Evolutionary conservation across 2,329 filamentous ascomycete genomes (phyloP), one percentile per base, ranked within the genome.

Genomic region (Fusarium euwallaceae): DNA sequence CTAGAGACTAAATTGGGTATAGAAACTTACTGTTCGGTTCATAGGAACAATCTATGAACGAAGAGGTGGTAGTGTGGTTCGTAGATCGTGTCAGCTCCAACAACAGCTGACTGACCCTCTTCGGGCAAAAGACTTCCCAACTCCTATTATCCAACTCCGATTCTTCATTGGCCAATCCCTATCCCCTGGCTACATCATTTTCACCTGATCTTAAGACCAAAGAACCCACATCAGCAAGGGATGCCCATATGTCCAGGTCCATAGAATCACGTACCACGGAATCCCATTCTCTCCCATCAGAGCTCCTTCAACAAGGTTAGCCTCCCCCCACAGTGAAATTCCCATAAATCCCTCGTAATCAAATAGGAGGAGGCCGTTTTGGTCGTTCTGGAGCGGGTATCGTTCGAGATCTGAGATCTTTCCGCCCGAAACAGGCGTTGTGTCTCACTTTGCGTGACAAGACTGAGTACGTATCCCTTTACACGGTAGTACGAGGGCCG

Each of bases 401-500:
- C 59, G 58, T 71, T 64, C 48, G 71, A 63, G 43, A 71, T 78
- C 63, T 56, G 32, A 78, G 61, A 75, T 76, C 61, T 37, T 51
- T 61, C 65, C 64, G 45, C 45, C 76, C 56, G 75, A 73, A 66
- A 75, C 69, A 76, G 43, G 43, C 55, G 29, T 51, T 51, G 43
- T 70, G 74, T 74, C 69, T 74, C 58, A 74, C 64, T 45, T 60
- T 60, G 8, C 48, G 59, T 39, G 32, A 51, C 39, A 14, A 39
- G 24, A 11, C 27, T 3, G n/a, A 62, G 7, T 20, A 53, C 20
- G 61, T 63, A 27, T 36, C 34, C 43, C 20, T 61, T 51, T 22
- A 61, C 17, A 58, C 10, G 9, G 16, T 8, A 4, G 27, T 58
- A 37, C 53, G n/a, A 58, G 32, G 32, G 20, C 9, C n/a, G 3